Conservation (phyloP, 495 filamentous ascomycete genomes). For the Aspergillus baeticus region DNA sequence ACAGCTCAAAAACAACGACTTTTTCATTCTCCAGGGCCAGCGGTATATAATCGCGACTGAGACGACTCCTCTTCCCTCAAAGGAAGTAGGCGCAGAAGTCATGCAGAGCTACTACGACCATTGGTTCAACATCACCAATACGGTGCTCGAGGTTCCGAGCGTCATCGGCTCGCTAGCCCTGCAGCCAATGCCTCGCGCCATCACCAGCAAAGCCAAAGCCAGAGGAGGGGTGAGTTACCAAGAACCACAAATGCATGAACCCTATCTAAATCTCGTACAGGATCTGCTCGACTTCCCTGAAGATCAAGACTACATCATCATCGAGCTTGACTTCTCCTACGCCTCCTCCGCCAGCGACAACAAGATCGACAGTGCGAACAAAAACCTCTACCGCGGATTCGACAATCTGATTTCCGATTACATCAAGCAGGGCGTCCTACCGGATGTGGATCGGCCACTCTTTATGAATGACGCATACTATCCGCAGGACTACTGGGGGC, state of each 20-base stretch:
- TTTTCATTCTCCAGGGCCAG: conserved; percentile 41
- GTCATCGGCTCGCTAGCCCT: conserved; percentile 54
- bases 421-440: conserved; percentile 43
- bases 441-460: conserved; percentile 53
- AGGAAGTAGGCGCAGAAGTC: conserved; percentile 36
- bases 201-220: conserved; percentile 46
- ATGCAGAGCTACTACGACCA: conserved; percentile 49
- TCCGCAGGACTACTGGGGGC: conserved; percentile 58
- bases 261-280: conserved; percentile 19
- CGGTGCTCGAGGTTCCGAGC: conserved; percentile 42
- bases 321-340: conserved; percentile 59
- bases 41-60: conserved; percentile 58
- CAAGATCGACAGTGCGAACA: conserved; percentile 49
- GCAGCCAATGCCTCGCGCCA: conserved; percentile 53
- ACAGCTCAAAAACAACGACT: conserved; percentile 38
- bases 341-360: conserved; percentile 38
- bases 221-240: conserved; percentile 39
- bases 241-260: neutral
- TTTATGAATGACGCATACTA: conserved; percentile 63
- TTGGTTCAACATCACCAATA: conserved; percentile 47
- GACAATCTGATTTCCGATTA: conserved; percentile 31
- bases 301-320: conserved; percentile 52
- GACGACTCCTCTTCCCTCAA: conserved; percentile 52
- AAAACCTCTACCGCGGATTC: conserved; percentile 36
- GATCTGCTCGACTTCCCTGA: conserved; percentile 54